Evolutionary conservation across 495 filamentous ascomycete species (phyloP).

Genomic region (Evansstolkia leycettana): DNA sequence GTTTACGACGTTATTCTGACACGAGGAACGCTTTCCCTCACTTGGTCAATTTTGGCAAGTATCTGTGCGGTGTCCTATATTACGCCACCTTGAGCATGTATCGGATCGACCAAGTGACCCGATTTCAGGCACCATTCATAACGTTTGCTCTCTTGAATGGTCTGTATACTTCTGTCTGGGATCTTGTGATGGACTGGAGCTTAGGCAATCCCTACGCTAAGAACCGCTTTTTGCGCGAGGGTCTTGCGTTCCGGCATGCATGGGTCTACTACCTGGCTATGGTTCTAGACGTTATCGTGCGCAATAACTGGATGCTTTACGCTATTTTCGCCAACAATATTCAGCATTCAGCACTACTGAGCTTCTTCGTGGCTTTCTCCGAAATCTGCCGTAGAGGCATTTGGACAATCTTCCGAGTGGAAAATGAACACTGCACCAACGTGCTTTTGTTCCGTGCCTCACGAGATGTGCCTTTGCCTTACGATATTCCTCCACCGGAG

Average conservation of each 20-base stretch:
- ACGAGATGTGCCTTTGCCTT: constrained; percentile 71
- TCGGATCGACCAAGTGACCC: constrained; percentile 50
- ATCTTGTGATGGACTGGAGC: constrained; percentile 93
- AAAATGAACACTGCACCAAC: constrained; percentile 91
- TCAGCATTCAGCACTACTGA: constrained; percentile 68
- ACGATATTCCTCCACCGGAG: constrained; percentile 39
- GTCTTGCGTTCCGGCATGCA: constrained; percentile 59
- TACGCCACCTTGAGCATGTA: constrained; percentile 69
- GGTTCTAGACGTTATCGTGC: constrained; percentile 71
- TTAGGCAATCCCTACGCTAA: constrained; percentile 62
- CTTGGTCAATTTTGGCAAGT: constrained; percentile 86
- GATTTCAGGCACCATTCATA: constrained; percentile 59
- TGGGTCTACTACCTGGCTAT: constrained; percentile 83
- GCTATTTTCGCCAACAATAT: constrained; percentile 64
- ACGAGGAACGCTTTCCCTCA: constrained; percentile 84
- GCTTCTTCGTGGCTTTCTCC: constrained; percentile 61
- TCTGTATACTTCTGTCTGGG: constrained; percentile 84
- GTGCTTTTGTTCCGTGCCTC: constrained; percentile 74
- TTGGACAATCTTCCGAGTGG: constrained; percentile 87
- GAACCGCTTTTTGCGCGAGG: constrained; percentile 61
- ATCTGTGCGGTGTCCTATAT: constrained; percentile 69
- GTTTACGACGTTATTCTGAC: constrained; percentile 78
- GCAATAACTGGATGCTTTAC: constrained; percentile 95
- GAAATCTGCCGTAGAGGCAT: constrained; percentile 75
- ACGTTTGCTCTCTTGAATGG: constrained; percentile 67